These are phyloP conservation scores for Brettanomyces custersianus DNA, from an alignment of 805 yeast genomes.

Conservation along the genomic window DNA sequence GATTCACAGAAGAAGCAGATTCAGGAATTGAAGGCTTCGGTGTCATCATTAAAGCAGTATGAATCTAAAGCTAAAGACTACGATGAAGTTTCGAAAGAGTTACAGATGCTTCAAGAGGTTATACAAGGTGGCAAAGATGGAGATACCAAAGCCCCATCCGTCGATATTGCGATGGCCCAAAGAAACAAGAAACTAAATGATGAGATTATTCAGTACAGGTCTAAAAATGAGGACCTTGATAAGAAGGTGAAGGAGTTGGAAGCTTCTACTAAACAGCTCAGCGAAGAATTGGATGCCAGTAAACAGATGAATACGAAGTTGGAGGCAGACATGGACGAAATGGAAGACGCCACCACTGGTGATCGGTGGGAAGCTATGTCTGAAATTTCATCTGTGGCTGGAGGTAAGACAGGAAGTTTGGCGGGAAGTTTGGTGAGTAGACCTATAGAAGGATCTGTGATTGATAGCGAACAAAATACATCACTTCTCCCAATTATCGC, in stretches of 20 bases:
- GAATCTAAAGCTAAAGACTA: slow-evolving; percentile 55
- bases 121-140: slow-evolving; percentile 50
- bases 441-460: neutral
- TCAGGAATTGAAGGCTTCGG: slow-evolving; percentile 39
- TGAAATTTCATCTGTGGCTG: slow-evolving; percentile 51
- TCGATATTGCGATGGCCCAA: slow-evolving; percentile 37
- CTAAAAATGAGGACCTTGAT: slow-evolving; percentile 41
- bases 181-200: slow-evolving; percentile 67
- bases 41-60: slow-evolving; percentile 38
- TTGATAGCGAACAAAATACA: slow-evolving; percentile 23
- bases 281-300: slow-evolving; percentile 32
- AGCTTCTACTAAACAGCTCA: slow-evolving; percentile 24
- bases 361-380: slow-evolving; percentile 57
- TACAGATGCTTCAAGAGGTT: slow-evolving; percentile 61
- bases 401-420: slow-evolving; percentile 30
- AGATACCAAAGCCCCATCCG: slow-evolving; percentile 20
- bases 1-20: slow-evolving; percentile 37
- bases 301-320: slow-evolving; percentile 46
- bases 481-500: slow-evolving; percentile 78
- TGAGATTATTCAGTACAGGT: slow-evolving; percentile 59
- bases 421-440: slow-evolving; percentile 27
- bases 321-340: slow-evolving; percentile 62
- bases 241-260: slow-evolving; percentile 34
- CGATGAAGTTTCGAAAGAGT: slow-evolving; percentile 71
- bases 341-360: slow-evolving; percentile 37